Evolutionary conservation across 2,329 filamentous ascomycete genomes (phyloP), one percentile per base, ranked within the genome.

Genomic region (Diaporthe citri): DNA sequence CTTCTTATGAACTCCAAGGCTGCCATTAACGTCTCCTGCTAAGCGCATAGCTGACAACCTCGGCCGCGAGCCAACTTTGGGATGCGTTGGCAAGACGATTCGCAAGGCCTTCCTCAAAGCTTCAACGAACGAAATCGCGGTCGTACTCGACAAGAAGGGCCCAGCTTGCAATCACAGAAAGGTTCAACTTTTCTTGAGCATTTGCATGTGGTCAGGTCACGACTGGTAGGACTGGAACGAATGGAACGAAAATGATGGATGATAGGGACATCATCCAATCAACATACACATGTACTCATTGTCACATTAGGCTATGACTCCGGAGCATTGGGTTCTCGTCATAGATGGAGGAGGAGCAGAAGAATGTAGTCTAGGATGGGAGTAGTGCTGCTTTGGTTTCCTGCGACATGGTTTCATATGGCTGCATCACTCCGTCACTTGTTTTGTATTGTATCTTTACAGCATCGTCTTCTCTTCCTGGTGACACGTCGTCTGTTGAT

Each of bases 1-100:
- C 94, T 99, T 83, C 93, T 99, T 84, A 99, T 99, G 97, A 99
- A 98, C 94, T 97, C 97, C 76, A 97, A 97, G 89, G 94, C 93
- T 52, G 87, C 86, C 76, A 86, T 91, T 80, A 90, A 92, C 81
- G 89, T 89, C 80, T 83, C 79, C 76, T 95, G 93, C 86, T 91
- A 91, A 87, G 77, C 64, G 73, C 62, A 67, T 41, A 72, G 55
- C 79, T 79, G 79, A 4, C 60, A 28, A 56, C 48, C 55, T 52
- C 69, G 73, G 57, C 46, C 69, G 75, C 69, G 72, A 74, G 48
- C 60, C 66, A 59, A 56, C 48, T 75, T 77, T 75, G 77, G 76
- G 75, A 78, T 51, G n/a, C 60, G 57, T 43, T 67, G 60, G 69
- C 75, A 67, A 59, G 22, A 48, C 25, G 52, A 52, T 22, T 62